phyloP scores from a whole-genome alignment of 2,329 filamentous ascomycete genomes.

The Elsinoe necatrix region DNA sequence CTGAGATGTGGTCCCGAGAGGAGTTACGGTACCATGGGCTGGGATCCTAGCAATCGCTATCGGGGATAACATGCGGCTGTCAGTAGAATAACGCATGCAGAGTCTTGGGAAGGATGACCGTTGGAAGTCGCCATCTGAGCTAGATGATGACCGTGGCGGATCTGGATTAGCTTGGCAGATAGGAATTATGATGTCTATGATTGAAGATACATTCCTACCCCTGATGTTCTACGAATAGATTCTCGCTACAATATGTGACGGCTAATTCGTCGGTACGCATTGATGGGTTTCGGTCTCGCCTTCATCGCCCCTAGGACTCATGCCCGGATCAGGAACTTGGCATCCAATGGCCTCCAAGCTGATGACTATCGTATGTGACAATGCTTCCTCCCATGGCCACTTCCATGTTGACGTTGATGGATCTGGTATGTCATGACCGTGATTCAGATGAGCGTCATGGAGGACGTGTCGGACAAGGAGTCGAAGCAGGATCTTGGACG shows the following conservation, averaged over 20 bases:
- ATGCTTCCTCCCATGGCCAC: neutral
- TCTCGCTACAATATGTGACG: too few relatives aligned
- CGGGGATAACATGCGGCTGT: neutral
- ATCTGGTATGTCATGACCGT: slow-evolving; percentile 35
- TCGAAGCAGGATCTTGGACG: neutral
- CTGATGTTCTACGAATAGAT: neutral
- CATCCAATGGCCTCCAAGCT: slow-evolving; percentile 39
- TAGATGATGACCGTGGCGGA: neutral
- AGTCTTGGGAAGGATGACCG: neutral
- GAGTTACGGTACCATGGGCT: too few relatives aligned
- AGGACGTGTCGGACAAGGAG: slow-evolving; percentile 3
- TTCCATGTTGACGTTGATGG: slow-evolving; percentile 26
- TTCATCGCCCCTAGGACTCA: slow-evolving; percentile 16
- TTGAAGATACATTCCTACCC: neutral
- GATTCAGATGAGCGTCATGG: slow-evolving; percentile 18
- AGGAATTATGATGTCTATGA: neutral
- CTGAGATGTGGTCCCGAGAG: neutral
- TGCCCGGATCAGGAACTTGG: slow-evolving; percentile 17
- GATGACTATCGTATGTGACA: slow-evolving; percentile 41
- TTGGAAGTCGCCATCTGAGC: neutral
- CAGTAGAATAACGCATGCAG: neutral
- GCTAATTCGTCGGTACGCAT: too few relatives aligned
- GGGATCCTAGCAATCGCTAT: too few relatives aligned
- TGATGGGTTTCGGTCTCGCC: slow-evolving; percentile 17
- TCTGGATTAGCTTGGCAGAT: neutral